Evolutionary conservation across 2,329 filamentous ascomycete genomes (phyloP).

Genomic region (Botrytis cinerea): DNA sequence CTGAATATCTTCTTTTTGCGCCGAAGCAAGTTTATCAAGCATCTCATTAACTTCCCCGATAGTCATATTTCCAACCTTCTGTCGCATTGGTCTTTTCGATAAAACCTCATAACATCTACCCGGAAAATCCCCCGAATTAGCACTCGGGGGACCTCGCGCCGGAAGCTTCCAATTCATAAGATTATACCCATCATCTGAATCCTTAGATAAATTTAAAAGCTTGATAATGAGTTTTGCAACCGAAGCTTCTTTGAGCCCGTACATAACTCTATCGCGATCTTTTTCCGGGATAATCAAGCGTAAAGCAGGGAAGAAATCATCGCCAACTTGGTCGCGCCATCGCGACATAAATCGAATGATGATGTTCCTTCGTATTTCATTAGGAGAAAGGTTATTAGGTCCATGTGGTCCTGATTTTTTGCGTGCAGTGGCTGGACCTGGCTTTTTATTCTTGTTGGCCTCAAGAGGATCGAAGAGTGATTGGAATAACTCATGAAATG

Average conservation of each 20-base stretch:
- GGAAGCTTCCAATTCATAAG: constrained; percentile 92
- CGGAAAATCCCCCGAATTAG: constrained; percentile 87
- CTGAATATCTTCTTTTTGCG: constrained; percentile 81
- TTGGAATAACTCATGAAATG: constrained; percentile 77
- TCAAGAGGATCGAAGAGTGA: constrained; percentile 78
- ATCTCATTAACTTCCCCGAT: constrained; percentile 88
- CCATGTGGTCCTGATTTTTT: constrained; percentile 57
- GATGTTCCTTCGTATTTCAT: constrained; percentile 77
- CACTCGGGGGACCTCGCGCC: constrained; percentile 61
- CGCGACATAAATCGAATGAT: constrained; percentile 82
- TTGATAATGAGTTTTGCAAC: constrained; percentile 91
- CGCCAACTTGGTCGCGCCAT: constrained; percentile 86
- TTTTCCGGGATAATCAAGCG: constrained; percentile 90
- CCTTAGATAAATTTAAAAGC: constrained; percentile 86
- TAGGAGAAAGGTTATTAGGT: constrained; percentile 60
- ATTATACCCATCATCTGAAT: constrained; percentile 84
- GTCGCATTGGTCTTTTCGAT: constrained; percentile 77
- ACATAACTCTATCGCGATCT: constrained; percentile 88
- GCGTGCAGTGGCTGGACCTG: constrained; percentile 54
- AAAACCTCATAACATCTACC: constrained; percentile 85
- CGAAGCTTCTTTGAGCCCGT: constrained; percentile 88
- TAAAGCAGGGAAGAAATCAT: constrained; percentile 91
- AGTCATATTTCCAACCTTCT: constrained; percentile 72
- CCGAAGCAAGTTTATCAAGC: constrained; percentile 74
- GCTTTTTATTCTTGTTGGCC: constrained; percentile 68